Conservation (phyloP, 2,329 filamentous ascomycete species). For the Parafenestella ontariensis region DNA sequence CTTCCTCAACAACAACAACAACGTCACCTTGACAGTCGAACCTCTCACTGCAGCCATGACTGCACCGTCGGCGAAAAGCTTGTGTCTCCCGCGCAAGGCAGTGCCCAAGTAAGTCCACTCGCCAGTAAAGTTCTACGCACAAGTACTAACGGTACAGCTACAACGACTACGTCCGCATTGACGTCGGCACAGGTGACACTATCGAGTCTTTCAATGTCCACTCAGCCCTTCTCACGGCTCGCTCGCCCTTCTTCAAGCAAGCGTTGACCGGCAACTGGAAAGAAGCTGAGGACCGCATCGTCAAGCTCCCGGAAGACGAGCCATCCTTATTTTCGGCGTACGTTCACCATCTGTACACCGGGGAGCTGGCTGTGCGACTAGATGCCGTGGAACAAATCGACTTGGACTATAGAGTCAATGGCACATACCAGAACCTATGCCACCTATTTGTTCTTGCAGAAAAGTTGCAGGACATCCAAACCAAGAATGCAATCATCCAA, state of each 20-base stretch:
- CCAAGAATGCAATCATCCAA: constrained; percentile 7
- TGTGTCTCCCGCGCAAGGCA: not conserved
- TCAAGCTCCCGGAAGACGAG: constrained; percentile 9
- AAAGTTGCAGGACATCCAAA: constrained; percentile 15
- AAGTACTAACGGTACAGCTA: not conserved
- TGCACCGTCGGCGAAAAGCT: not conserved
- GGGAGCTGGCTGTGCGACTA: not conserved
- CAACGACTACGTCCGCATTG: not conserved
- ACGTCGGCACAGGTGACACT: not conserved
- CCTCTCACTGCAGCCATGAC: not conserved
- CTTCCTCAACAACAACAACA: not conserved
- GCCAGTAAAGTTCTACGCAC: not conserved
- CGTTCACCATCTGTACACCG: constrained; percentile 6
- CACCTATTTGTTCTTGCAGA: constrained; percentile 19
- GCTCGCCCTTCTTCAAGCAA: constrained; percentile 12
- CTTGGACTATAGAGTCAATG: no score
- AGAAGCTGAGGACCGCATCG: constrained; percentile 1
- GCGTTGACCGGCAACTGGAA: constrained; percentile 9
- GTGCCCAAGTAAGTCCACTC: not conserved
- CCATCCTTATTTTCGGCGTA: constrained; percentile 4
- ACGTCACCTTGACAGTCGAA: not conserved
- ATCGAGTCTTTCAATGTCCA: not conserved
- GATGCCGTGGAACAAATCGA: no score
- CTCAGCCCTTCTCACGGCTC: not conserved
- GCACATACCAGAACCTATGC: not conserved